Evolutionary conservation across 2,329 filamentous ascomycete species (phyloP), one percentile per base, ranked within the genome.

Genomic region (Tolypocladium tundrense): DNA sequence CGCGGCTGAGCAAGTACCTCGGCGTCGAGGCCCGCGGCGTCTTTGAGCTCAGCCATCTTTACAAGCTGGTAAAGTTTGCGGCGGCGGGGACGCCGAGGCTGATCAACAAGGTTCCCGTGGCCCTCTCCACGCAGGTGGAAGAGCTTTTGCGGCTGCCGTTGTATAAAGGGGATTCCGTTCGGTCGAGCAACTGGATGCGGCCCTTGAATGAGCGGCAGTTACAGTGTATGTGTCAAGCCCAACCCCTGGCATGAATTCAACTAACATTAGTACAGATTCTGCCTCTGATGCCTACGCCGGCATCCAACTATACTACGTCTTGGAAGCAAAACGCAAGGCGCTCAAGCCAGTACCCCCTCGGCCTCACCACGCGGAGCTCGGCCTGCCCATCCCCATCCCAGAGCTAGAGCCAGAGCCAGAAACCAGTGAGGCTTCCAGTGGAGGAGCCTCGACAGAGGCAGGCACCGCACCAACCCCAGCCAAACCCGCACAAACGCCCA

Each of bases 211-310:
- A 79, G 62, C 70, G 81, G 11, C 92, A 97, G 68, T 80, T 90
- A 21, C 71, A 81, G 55, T 91, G 79, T 93, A 80, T 77, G 88
- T 75, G 9, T 19, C 50, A 31, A 45, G 21, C 31, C 14, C 24
- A 11, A 5, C 50, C 31, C 52, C 57, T 62, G 6, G 54, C 59
- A 10, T 16, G 63, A 31, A 27, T 19, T 33, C 7, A 24, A 31
- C 40, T 57, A 16, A 41, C 16, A 39, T 11, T 9, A 4, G 35
- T 24, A 1, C 37, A 89, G 86, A 92, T 70, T 85, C 90, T 11
- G 91, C 90, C 14, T 86, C 89, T 1, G 91, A 96, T 69, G 88
- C 90, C 0, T 97, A 96, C 68, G 91, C 88, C 59, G 83, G 86
- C 50, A 72, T 88, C 13, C 87, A 90, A 58, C 75, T 97, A 1